phyloP scores from a whole-genome alignment of 352 stramenopile species.

The Pythium brachiatum region DNA sequence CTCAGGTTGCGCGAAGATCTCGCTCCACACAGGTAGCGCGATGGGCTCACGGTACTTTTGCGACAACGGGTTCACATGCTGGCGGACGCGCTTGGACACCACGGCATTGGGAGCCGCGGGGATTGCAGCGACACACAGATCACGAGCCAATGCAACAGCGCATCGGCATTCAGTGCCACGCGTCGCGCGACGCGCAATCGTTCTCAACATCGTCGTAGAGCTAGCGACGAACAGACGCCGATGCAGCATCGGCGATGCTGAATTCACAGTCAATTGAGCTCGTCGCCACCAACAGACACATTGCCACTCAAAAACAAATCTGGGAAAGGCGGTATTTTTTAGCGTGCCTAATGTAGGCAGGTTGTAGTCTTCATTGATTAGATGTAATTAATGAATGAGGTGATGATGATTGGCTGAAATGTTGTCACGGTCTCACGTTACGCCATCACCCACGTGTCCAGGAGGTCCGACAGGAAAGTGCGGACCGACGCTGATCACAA shows the following conservation, averaged over 20 bases:
- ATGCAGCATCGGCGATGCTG: too few relatives aligned
- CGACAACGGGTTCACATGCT: conserved; percentile 84
- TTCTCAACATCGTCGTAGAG: neutral
- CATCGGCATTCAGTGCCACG: neutral
- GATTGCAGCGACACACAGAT: neutral
- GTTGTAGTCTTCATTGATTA: neutral
- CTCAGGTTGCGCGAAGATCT: conserved; percentile 40
- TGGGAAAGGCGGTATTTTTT: neutral
- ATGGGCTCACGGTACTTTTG: conserved; percentile 62
- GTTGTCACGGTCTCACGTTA: neutral
- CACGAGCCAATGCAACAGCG: neutral
- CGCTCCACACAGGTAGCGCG: conserved; percentile 55
- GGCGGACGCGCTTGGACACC: conserved; percentile 58
- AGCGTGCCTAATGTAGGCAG: neutral
- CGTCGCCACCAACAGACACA: neutral
- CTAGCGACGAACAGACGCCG: neutral
- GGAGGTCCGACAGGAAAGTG: conserved; percentile 1
- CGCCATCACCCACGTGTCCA: conserved; percentile 8
- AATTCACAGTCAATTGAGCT: neutral
- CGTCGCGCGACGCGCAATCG: neutral
- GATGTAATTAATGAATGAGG: neutral
- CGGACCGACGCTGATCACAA: neutral
- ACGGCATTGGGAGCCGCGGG: conserved; percentile 13
- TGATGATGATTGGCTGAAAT: conserved; percentile 6
- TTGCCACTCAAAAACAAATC: neutral